Percentiles rank a stretch among this genome's conserved stretches.
These are phyloP conservation scores for Ascochyta lentis DNA, from an alignment of 2,329 filamentous ascomycete genomes.

Conservation along the genomic window DNA sequence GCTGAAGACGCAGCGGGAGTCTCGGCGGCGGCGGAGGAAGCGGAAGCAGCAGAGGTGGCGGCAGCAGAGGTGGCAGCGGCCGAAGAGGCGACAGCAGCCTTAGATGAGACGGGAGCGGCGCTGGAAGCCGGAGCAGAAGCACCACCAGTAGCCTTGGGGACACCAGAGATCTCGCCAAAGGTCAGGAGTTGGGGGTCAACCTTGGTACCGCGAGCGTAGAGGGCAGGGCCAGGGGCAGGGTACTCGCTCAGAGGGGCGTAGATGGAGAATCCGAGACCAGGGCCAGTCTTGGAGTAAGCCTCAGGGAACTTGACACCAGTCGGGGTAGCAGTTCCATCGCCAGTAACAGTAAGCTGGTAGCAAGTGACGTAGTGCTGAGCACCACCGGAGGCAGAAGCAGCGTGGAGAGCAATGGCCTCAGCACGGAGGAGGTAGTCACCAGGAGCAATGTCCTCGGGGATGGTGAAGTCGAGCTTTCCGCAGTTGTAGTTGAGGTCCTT, in stretches of 20 bases:
- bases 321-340: conserved; percentile 42
- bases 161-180: conserved; percentile 34
- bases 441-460: conserved; percentile 50
- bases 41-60: conserved; percentile 10
- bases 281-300: conserved; percentile 50
- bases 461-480: conserved; percentile 40
- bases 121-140: conserved; percentile 27
- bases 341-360: conserved; percentile 52
- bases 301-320: conserved; percentile 57
- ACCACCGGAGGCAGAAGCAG: conserved; percentile 46
- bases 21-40: conserved; percentile 6
- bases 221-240: conserved; percentile 48
- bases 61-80: conserved; percentile 14
- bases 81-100: conserved; percentile 6
- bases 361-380: conserved; percentile 57
- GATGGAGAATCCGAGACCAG: conserved; percentile 54
- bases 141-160: conserved; percentile 28
- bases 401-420: conserved; percentile 57
- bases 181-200: conserved; percentile 31
- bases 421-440: conserved; percentile 55
- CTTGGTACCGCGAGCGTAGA: conserved; percentile 45
- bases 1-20: background rate
- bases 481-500: conserved; percentile 53
- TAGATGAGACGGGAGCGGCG: conserved; percentile 16
- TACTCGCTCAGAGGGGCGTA: conserved; percentile 48